Evolutionary conservation across 208 protist species (phyloP).

Genomic region (Leishmania aethiopica): DNA sequence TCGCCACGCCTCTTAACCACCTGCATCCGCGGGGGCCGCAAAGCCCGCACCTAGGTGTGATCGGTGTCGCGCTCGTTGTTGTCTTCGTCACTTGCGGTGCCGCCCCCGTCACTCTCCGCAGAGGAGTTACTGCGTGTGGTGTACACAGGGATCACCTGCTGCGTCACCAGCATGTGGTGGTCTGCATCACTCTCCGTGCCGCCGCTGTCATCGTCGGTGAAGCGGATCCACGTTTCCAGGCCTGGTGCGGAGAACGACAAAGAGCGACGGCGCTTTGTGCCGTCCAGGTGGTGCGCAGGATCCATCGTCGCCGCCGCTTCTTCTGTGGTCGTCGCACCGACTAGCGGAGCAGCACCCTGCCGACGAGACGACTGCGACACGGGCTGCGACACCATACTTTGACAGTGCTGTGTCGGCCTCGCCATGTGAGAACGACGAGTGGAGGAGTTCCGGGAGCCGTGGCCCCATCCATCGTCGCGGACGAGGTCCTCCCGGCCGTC

Average conservation of each 20-base stretch:
- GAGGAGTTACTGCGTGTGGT: constrained; percentile 4
- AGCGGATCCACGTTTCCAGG: constrained; percentile 21
- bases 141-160: constrained; percentile 60
- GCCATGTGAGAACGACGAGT: not conserved
- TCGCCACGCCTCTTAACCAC: not conserved
- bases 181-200: not conserved
- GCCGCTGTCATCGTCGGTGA: constrained; percentile 17
- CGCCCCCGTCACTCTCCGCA: not conserved
- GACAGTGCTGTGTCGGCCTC: too few species aligned
- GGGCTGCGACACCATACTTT: not conserved
- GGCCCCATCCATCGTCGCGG: not conserved
- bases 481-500: not conserved
- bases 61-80: not conserved
- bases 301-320: not conserved
- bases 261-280: constrained; percentile 5
- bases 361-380: not conserved
- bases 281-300: not conserved
- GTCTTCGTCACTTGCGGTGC: not conserved
- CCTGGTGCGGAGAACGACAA: constrained; percentile 19
- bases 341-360: not conserved
- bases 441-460: not conserved
- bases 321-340: not conserved
- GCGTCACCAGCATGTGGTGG: constrained; percentile 58
- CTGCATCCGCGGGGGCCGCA: not conserved
- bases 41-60: not conserved